Conservation (phyloP, 257 asterid species). For the Solanum chiquidenum region DNA sequence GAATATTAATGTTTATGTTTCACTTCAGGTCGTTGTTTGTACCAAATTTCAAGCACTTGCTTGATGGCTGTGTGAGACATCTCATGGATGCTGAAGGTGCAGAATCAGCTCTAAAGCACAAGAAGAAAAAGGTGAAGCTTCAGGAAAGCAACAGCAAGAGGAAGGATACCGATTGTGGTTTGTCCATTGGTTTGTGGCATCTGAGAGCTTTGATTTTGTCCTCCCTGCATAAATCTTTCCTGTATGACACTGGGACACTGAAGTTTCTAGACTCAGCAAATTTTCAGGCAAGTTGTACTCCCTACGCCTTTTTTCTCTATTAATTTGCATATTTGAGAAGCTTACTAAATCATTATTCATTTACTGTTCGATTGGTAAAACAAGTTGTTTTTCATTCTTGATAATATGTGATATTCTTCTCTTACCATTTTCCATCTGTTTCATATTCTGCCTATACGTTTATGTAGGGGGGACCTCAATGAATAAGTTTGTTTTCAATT, state of each 20-base stretch:
- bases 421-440: background rate
- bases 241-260: constrained; percentile 61
- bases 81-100: constrained; percentile 36
- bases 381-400: background rate
- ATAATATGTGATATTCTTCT: background rate
- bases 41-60: constrained; percentile 78
- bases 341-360: background rate
- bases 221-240: constrained; percentile 68
- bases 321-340: background rate
- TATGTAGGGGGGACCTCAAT: background rate
- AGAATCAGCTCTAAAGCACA: constrained; percentile 20
- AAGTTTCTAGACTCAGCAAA: constrained; percentile 60
- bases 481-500: background rate
- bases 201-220: constrained; percentile 60
- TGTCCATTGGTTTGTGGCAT: constrained; percentile 59
- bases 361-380: background rate
- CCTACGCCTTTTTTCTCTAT: background rate
- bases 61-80: constrained; percentile 64
- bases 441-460: background rate
- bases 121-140: constrained; percentile 69
- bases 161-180: constrained; percentile 23
- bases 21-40: constrained; percentile 67
- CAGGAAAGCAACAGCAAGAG: constrained; percentile 12
- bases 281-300: constrained; percentile 52
- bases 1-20: background rate